Conservation (phyloP, 768 basidiomycete genomes). For the Amanita pallidorosea region DNA sequence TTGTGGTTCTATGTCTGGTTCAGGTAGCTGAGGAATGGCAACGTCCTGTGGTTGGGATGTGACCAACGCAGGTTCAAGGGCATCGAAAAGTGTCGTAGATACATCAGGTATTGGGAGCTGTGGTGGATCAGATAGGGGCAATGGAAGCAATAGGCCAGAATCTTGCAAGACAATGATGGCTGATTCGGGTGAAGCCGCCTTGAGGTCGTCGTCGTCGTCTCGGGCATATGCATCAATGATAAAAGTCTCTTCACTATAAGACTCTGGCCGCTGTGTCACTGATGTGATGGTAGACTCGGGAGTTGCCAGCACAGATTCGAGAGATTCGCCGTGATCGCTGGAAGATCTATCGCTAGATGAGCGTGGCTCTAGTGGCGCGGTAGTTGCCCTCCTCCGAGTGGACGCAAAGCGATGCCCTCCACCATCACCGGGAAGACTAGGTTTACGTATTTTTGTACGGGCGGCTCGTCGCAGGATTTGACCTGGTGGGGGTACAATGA, state of each 20-base stretch:
- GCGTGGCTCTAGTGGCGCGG: constrained; percentile 31
- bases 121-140: constrained; percentile 8
- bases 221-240: constrained; percentile 79
- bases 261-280: constrained; percentile 42
- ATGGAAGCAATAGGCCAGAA: neutral
- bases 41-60: constrained; percentile 59
- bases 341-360: constrained; percentile 65
- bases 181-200: constrained; percentile 9
- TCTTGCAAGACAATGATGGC: neutral
- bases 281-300: constrained; percentile 34
- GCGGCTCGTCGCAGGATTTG: constrained; percentile 87
- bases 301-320: constrained; percentile 21
- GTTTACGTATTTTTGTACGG: constrained; percentile 92
- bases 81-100: constrained; percentile 22
- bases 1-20: constrained; percentile 17
- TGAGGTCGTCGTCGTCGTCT: constrained; percentile 33
- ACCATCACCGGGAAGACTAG: constrained; percentile 62
- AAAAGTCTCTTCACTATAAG: constrained; percentile 69
- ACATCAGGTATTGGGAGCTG: constrained; percentile 16
- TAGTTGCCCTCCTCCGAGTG: constrained; percentile 23
- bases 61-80: constrained; percentile 37
- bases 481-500: constrained; percentile 81
- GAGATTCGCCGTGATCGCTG: constrained; percentile 54
- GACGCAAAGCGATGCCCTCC: constrained; percentile 75
- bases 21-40: constrained; percentile 24